Percentiles rank a stretch among this genome's conserved stretches.
Conservation (phyloP, 495 filamentous ascomycete genomes). For the Talaromyces adpressus region DNA sequence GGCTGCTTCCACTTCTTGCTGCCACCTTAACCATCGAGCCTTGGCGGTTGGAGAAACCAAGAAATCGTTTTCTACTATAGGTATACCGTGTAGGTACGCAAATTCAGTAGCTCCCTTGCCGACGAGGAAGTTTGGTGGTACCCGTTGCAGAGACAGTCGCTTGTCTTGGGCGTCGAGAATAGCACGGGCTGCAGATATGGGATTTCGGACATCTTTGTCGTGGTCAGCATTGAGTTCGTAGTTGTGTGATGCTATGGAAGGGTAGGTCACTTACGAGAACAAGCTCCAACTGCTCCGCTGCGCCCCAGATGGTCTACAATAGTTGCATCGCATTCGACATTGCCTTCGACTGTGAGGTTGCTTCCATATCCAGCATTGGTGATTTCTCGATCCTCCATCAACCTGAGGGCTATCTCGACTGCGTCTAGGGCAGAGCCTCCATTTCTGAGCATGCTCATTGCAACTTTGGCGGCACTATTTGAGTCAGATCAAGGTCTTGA, state of each 20-base stretch:
- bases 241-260: not conserved
- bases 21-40: constrained; percentile 72
- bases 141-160: constrained; percentile 70
- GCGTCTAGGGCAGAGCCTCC: constrained; percentile 81
- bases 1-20: constrained; percentile 58
- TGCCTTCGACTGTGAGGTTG: constrained; percentile 84
- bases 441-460: constrained; percentile 68
- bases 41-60: constrained; percentile 68
- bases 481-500: constrained; percentile 7
- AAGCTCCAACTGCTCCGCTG: constrained; percentile 89
- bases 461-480: constrained; percentile 67
- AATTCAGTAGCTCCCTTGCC: constrained; percentile 79
- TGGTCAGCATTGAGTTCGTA: not conserved
- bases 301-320: constrained; percentile 85
- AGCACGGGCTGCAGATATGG: constrained; percentile 75
- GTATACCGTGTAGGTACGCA: constrained; percentile 68
- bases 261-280: constrained; percentile 58
- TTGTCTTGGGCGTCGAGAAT: constrained; percentile 69
- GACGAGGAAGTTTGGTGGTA: constrained; percentile 88
- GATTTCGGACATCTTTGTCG: constrained; percentile 75
- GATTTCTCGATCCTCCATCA: constrained; percentile 87
- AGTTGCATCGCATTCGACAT: constrained; percentile 89
- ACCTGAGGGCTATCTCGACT: constrained; percentile 82
- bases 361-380: constrained; percentile 96
- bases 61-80: constrained; percentile 59